Base-by-base conservation (phyloP, 2,329 filamentous ascomycete species). In the Hymenoscyphus albidus region DNA sequence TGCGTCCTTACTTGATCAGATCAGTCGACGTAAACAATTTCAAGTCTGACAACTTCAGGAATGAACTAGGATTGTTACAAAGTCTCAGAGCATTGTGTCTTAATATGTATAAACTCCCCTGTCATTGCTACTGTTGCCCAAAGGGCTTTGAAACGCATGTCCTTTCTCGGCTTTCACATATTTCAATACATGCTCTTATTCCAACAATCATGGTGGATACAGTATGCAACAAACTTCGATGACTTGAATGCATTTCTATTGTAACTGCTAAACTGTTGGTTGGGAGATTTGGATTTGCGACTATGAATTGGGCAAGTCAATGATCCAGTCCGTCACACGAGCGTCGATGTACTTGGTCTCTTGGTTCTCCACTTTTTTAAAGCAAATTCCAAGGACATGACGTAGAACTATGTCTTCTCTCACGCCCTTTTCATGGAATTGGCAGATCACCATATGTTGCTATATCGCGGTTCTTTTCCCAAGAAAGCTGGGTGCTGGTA, bases 1-100 rank as follows among this genome's bases (percentile, higher is more conserved):
- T 62, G 18, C 64, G 59, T 44, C 64, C 64, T 5, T 66, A 66
- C 44, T 35, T 68, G 13, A 56, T 68, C 32, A 54, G 42, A 16
- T 44, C 64, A 27, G 32, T 68, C 54, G 62, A 32, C 31, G 54
- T 54, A 13, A 59, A 5, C 32, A 35, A 7, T 44, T 63, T 58
- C 27, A 31, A 42, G 38, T 65, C 13, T 5, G 35, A 18, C 12
- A 57, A 57, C 44, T n/a, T 56, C 18, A 57, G 22, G 54, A 57
- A 35, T 22, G 14, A 35, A 12, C 54, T 31, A 5, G 32, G 16
- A 57, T 57, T 57, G 9, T 57, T 38, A 42, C 27, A 35, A 61
- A 62, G 56, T 61, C 22, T 39, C 55, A 38, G 51, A 42, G 31
- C 35, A 59, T 22, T 63, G 59, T 27, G 16, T 35, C 40, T 61